Evolutionary conservation across 169 alveolate genomes (phyloP).

Genomic region (Miamiensis avidus): DNA sequence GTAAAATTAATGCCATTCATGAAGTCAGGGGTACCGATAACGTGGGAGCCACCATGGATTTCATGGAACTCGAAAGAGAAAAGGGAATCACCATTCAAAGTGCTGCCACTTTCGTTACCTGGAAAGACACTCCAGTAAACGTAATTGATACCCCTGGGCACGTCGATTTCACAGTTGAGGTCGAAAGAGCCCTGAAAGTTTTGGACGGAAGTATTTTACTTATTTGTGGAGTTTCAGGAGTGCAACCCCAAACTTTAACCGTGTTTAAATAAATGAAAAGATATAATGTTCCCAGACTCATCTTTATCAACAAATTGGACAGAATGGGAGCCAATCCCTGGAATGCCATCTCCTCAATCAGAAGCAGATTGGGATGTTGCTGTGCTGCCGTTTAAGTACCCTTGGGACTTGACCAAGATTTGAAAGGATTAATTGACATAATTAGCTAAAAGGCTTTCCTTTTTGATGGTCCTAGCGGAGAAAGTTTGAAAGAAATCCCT

Average conservation of each 20-base stretch:
- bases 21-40: slow-evolving; percentile 96
- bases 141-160: slow-evolving; percentile 99
- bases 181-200: slow-evolving; percentile 96
- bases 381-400: slow-evolving; percentile 88
- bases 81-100: slow-evolving; percentile 96
- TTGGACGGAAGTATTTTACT: slow-evolving; percentile 96
- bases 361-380: slow-evolving; percentile 86
- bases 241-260: slow-evolving; percentile 96
- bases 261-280: slow-evolving; percentile 97
- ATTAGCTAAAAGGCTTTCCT: slow-evolving; percentile 78
- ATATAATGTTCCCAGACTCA: slow-evolving; percentile 92
- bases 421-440: slow-evolving; percentile 92
- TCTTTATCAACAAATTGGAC: slow-evolving; percentile 95
- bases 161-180: slow-evolving; percentile 98
- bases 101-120: slow-evolving; percentile 94
- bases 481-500: slow-evolving; percentile 59
- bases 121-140: slow-evolving; percentile 91
- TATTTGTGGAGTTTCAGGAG: slow-evolving; percentile 96
- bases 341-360: slow-evolving; percentile 81
- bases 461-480: slow-evolving; percentile 91
- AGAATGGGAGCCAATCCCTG: slow-evolving; percentile 96
- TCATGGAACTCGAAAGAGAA: slow-evolving; percentile 98
- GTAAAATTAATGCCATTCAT: slow-evolving; percentile 93
- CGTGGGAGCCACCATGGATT: slow-evolving; percentile 98
- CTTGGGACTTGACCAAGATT: slow-evolving; percentile 86